Percentiles rank a stretch among this genome's conserved stretches.
Evolutionary conservation across 1,139 yeast species (phyloP).

Genomic region (Pichia sp.): DNA sequence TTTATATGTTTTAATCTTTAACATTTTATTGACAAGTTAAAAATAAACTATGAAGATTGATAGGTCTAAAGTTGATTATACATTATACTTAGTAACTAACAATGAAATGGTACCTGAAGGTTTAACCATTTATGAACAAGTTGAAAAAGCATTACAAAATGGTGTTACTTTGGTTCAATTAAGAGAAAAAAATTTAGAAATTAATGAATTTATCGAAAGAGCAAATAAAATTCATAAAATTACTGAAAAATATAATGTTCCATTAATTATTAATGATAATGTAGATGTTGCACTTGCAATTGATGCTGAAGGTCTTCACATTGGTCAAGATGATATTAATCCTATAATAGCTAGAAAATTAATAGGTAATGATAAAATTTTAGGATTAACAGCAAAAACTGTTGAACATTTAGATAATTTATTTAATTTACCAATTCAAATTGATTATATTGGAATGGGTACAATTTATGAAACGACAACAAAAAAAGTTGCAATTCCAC

Average conservation of each 20-base stretch:
- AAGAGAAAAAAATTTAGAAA: constrained; percentile 70
- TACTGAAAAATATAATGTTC: constrained; percentile 56
- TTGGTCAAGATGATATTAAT: constrained; percentile 91
- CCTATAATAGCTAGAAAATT: constrained; percentile 52
- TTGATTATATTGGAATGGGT: constrained; percentile 83
- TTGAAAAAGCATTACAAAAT: constrained; percentile 52
- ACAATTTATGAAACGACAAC: constrained; percentile 72
- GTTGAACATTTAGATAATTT: constrained; percentile 54
- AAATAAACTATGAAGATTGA: neutral
- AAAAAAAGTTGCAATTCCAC: constrained; percentile 44
- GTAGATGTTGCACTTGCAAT: constrained; percentile 86
- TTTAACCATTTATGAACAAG: constrained; percentile 54
- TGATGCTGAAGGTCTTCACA: constrained; percentile 78
- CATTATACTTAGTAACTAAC: constrained; percentile 77
- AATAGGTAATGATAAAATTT: constrained; percentile 65
- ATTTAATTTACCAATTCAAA: constrained; percentile 37
- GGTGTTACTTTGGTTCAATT: constrained; percentile 83
- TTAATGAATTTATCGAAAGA: constrained; percentile 56
- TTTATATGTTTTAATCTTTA: too few species aligned
- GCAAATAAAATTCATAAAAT: constrained; percentile 58
- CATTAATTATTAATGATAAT: constrained; percentile 80
- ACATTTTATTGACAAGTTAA: neutral
- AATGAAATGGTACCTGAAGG: constrained; percentile 67
- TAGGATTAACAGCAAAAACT: constrained; percentile 72
- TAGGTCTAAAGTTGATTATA: constrained; percentile 39